These are phyloP conservation scores for Kalanchoe fedtschenkoi DNA, from an alignment of 164 flowering plant genomes.

Conservation along the genomic window DNA sequence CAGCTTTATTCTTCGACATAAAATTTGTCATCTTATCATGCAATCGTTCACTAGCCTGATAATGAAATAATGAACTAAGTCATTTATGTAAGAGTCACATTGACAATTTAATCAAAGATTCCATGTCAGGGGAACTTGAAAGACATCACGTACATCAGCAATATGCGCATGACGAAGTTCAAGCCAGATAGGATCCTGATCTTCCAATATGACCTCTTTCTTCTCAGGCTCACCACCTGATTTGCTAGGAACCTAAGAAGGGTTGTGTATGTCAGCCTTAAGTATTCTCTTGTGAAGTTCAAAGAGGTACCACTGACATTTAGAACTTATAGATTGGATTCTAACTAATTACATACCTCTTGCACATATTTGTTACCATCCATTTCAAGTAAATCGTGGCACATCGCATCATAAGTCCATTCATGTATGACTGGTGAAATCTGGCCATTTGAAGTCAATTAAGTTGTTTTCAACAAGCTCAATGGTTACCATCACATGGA, in stretches of 20 bases:
- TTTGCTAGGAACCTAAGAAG: slow-evolving; percentile 63
- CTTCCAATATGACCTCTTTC: slow-evolving; percentile 81
- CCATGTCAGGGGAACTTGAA: slow-evolving; percentile 1
- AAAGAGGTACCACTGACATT: background rate
- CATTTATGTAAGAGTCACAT: background rate
- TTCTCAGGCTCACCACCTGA: slow-evolving; percentile 62
- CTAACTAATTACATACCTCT: slow-evolving; percentile 44
- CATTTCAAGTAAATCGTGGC: slow-evolving; percentile 84
- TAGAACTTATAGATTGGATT: background rate
- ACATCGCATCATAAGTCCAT: slow-evolving; percentile 99
- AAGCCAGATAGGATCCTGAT: slow-evolving; percentile 89
- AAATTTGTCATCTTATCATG: slow-evolving; percentile 85
- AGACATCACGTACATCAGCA: slow-evolving; percentile 61
- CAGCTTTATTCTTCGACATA: slow-evolving; percentile 90
- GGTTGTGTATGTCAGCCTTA: background rate
- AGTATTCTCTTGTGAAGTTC: background rate
- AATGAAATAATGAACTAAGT: slow-evolving; percentile 1
- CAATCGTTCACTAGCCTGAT: slow-evolving; percentile 86
- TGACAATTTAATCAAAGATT: slow-evolving; percentile 6
- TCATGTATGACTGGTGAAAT: slow-evolving; percentile 98
- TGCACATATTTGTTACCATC: slow-evolving; percentile 88
- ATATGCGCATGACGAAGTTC: slow-evolving; percentile 85
- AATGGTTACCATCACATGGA: background rate
- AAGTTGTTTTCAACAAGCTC: slow-evolving; percentile 4
- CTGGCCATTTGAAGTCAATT: slow-evolving; percentile 23